These are phyloP conservation scores for Lactifluus rugatus DNA, from an alignment of 768 basidiomycete species.

Conservation along the genomic window DNA sequence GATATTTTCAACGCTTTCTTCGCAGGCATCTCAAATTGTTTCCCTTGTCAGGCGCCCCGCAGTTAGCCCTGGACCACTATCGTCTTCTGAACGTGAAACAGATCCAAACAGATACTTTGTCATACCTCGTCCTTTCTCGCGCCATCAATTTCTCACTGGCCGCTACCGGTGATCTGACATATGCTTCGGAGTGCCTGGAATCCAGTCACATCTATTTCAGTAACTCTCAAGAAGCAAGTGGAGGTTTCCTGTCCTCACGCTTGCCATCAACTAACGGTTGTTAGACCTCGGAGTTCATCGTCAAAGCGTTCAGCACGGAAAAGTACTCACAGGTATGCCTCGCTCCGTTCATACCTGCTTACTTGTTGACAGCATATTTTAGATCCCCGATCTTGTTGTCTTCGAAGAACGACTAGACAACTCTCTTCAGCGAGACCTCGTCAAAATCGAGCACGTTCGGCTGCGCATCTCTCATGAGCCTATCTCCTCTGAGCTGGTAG, in stretches of 20 bases:
- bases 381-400: slow-evolving; percentile 77
- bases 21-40: background rate
- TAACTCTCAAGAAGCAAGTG: slow-evolving; percentile 64
- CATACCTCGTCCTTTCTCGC: slow-evolving; percentile 71
- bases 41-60: slow-evolving; percentile 50
- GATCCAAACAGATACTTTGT: slow-evolving; percentile 82
- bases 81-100: slow-evolving; percentile 70
- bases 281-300: slow-evolving; percentile 72
- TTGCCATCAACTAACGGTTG: slow-evolving; percentile 2
- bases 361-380: background rate
- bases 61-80: slow-evolving; percentile 70
- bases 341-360: background rate
- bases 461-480: slow-evolving; percentile 74
- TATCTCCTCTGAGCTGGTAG: slow-evolving; percentile 59
- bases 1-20: slow-evolving; percentile 2
- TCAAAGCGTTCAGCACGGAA: slow-evolving; percentile 67
- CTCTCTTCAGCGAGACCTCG: slow-evolving; percentile 74
- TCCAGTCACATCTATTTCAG: slow-evolving; percentile 72
- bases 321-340: slow-evolving; percentile 67
- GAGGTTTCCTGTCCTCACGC: background rate
- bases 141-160: slow-evolving; percentile 72
- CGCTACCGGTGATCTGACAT: slow-evolving; percentile 64
- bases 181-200: slow-evolving; percentile 66
- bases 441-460: slow-evolving; percentile 76
- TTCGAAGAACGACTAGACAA: slow-evolving; percentile 78